Percentiles rank a stretch among this genome's conserved stretches.
These are phyloP conservation scores for Intubia oerlemansii DNA, from an alignment of 2,329 filamentous ascomycete genomes.

Conservation along the genomic window DNA sequence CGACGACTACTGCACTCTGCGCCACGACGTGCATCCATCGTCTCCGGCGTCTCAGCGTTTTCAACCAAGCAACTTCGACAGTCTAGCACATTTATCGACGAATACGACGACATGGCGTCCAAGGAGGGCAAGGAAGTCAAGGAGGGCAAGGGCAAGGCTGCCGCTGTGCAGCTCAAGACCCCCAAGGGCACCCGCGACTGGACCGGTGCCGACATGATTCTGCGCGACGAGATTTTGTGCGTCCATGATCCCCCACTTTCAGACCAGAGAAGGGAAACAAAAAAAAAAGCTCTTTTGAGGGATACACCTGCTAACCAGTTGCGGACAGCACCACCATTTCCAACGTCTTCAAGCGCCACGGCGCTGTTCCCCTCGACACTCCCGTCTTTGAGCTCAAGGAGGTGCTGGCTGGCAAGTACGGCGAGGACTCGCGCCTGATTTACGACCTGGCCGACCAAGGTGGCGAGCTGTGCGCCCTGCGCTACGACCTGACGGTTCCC, in stretches of 20 bases:
- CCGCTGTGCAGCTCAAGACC: constrained; percentile 36
- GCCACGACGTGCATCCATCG: no score
- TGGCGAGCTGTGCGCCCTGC: constrained; percentile 59
- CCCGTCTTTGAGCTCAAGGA: constrained; percentile 59
- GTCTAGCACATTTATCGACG: no score
- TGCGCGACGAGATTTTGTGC: constrained; percentile 44
- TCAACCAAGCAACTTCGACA: no score
- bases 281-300: no score
- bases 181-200: constrained; percentile 62
- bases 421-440: constrained; percentile 48
- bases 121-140: constrained; percentile 5
- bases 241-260: neutral
- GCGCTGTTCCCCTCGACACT: constrained; percentile 49
- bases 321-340: constrained; percentile 10
- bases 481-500: constrained; percentile 42
- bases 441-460: constrained; percentile 72
- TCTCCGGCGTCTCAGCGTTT: no score
- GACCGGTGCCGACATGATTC: constrained; percentile 43
- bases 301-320: neutral
- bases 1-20: no score
- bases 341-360: constrained; percentile 29
- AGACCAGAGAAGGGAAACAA: no score
- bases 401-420: constrained; percentile 30
- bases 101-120: constrained; percentile 5
- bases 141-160: constrained; percentile 6